Base-by-base conservation (phyloP, 2,329 filamentous ascomycete genomes). In the Penicillium sp. region DNA sequence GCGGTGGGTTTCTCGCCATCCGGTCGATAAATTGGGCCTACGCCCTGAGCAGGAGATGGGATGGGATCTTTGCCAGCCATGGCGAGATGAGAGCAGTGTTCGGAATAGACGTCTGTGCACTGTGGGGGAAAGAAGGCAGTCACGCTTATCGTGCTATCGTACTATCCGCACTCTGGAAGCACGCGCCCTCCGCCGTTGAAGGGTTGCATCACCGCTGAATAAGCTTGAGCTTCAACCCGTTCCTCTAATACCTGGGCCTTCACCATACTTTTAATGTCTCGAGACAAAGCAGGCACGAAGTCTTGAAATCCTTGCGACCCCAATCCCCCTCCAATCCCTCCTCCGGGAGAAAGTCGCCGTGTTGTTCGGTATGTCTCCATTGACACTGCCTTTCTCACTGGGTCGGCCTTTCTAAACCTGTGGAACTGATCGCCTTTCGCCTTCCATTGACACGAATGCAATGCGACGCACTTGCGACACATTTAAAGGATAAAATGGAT, bases 1-100 rank as follows among this genome's bases (percentile, higher is more conserved):
- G 91, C 91, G 52, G 82, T 88, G 38, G 90, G 91, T 70, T 93
- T 95, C 71, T 93, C 84, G 60, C 82, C 85, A 56, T 86, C 82
- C 24, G 86, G 79, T 52, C 85, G 84, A 74, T 96, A 96, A 58
- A 87, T 81, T 43, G 90, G 91, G 1, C 92, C 92, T 54, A 96
- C 84, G 59, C 82, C 85, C 72, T 90, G 80, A 41, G 82, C 78
- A 45, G 82, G 81, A 39, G 73, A 76, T 47, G 71, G 70, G 47
- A 68, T 58, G 10, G 65, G 52, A 49, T 70, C 67, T 49, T 53
- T 58, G 48, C 63, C 61, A 44, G 64, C 57, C 64, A 66, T 65
- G 63, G 57, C n/a, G 60, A 28, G 34, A 29, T 6, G 45, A 43
- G 42, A 26, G 21, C 28, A 15, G 18, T 3, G 15, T 38, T 39